Conservation (phyloP, 441 rosid genomes). For the Biscutella auriculata region DNA sequence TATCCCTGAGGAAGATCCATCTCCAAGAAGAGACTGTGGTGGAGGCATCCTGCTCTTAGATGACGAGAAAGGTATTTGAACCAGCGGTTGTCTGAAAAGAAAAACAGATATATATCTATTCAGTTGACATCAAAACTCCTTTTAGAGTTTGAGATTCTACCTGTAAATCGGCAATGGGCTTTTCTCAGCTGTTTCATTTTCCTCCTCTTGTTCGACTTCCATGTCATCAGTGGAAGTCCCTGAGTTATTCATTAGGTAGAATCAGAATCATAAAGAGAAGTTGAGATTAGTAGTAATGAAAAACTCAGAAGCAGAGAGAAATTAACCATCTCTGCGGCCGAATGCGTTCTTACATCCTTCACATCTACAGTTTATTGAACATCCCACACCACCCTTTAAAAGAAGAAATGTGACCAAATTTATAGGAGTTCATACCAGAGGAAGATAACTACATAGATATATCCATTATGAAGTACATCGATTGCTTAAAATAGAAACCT, state of each 20-base stretch:
- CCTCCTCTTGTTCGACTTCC: constrained; percentile 55
- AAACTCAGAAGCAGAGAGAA: background rate
- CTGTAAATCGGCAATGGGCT: constrained; percentile 45
- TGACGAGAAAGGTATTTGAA: constrained; percentile 48
- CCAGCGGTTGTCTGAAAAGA: constrained; percentile 39
- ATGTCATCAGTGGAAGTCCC: constrained; percentile 44
- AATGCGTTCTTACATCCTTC: constrained; percentile 60
- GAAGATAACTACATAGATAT: background rate
- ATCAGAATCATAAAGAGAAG: background rate
- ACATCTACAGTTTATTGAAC: constrained; percentile 64
- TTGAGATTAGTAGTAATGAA: background rate
- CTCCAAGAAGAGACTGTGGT: constrained; percentile 40
- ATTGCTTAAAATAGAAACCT: constrained; percentile 38
- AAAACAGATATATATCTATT: background rate
- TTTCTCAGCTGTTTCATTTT: constrained; percentile 43
- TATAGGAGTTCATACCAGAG: constrained; percentile 11
- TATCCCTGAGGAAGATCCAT: constrained; percentile 37
- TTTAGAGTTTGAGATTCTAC: constrained; percentile 23
- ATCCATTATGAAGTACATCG: background rate
- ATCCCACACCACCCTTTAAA: constrained; percentile 59
- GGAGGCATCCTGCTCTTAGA: constrained; percentile 49
- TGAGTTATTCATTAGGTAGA: constrained; percentile 14
- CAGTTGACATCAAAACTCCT: background rate
- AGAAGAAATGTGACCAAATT: background rate
- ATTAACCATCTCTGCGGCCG: constrained; percentile 54